Percentiles rank a stretch among this genome's conserved stretches.
phyloP scores from a whole-genome alignment of 2,329 filamentous ascomycete species.

The Aspergillus niger region DNA sequence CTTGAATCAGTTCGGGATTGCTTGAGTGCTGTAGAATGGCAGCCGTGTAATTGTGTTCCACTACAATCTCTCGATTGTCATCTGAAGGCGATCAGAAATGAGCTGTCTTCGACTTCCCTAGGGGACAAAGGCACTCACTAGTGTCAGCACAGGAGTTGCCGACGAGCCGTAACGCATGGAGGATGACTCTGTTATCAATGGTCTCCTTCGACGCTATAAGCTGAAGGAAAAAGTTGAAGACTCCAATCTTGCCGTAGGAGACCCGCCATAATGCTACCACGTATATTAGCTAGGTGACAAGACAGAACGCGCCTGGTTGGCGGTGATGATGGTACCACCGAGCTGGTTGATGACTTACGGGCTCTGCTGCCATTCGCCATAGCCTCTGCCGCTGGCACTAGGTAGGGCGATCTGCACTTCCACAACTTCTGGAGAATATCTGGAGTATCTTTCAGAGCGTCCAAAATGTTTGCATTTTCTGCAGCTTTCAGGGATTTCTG shows the following conservation, averaged over 20 bases:
- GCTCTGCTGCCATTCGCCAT: conserved; percentile 48
- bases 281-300: conserved; percentile 3
- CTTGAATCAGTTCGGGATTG: conserved; percentile 38
- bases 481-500: conserved; percentile 31
- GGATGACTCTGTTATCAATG: conserved; percentile 34
- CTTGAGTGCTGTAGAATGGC: conserved; percentile 40
- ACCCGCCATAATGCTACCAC: conserved; percentile 41
- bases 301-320: background rate
- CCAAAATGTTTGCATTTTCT: conserved; percentile 30
- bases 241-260: conserved; percentile 42
- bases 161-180: conserved; percentile 46
- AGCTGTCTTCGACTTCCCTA: background rate
- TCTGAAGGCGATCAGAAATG: conserved; percentile 33
- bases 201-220: conserved; percentile 37
- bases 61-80: conserved; percentile 44
- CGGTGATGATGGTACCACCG: background rate
- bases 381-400: conserved; percentile 40
- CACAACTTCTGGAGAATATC: conserved; percentile 39
- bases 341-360: conserved; percentile 32
- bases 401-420: conserved; percentile 37
- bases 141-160: conserved; percentile 51
- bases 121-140: conserved; percentile 26
- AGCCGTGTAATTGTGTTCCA: conserved; percentile 42
- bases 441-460: conserved; percentile 31
- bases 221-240: conserved; percentile 46